Evolutionary conservation across 495 filamentous ascomycete genomes (phyloP).

Genomic region (Astrothelium macrocarpum): DNA sequence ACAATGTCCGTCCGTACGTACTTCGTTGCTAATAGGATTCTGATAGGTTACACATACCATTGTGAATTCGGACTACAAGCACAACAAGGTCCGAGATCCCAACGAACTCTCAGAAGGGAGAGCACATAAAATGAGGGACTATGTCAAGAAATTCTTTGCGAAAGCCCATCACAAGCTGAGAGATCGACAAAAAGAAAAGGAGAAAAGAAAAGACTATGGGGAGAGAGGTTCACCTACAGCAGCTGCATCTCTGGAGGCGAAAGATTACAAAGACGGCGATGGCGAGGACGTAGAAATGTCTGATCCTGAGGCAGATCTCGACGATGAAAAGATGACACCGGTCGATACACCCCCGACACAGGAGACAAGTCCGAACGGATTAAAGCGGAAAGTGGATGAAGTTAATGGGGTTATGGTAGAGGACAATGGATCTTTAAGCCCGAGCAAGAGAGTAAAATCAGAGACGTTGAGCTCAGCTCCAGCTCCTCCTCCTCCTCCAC

Average conservation of each 20-base stretch:
- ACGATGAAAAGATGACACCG: slow-evolving; percentile 35
- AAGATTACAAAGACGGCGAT: slow-evolving; percentile 19
- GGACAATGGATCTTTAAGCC: slow-evolving; percentile 23
- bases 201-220: slow-evolving; percentile 34
- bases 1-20: not conserved
- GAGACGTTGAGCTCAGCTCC: slow-evolving; percentile 24
- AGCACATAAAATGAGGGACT: slow-evolving; percentile 68
- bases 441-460: slow-evolving; percentile 22
- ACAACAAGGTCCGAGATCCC: slow-evolving; percentile 71
- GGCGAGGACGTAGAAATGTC: slow-evolving; percentile 20
- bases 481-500: slow-evolving; percentile 28
- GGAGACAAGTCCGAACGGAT: slow-evolving; percentile 29
- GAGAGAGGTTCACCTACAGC: not conserved
- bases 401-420: slow-evolving; percentile 18
- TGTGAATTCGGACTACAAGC: slow-evolving; percentile 81
- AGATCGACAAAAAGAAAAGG: slow-evolving; percentile 56
- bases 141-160: slow-evolving; percentile 75
- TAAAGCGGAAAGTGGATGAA: slow-evolving; percentile 55
- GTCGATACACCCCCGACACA: slow-evolving; percentile 27
- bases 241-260: slow-evolving; percentile 23
- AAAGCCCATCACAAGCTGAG: slow-evolving; percentile 69
- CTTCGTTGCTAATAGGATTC: not conserved
- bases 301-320: slow-evolving; percentile 19
- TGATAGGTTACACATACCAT: slow-evolving; percentile 65
- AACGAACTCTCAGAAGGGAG: slow-evolving; percentile 70